These are phyloP conservation scores for Thelonectria olida DNA, from an alignment of 2,329 filamentous ascomycete species.

Conservation along the genomic window DNA sequence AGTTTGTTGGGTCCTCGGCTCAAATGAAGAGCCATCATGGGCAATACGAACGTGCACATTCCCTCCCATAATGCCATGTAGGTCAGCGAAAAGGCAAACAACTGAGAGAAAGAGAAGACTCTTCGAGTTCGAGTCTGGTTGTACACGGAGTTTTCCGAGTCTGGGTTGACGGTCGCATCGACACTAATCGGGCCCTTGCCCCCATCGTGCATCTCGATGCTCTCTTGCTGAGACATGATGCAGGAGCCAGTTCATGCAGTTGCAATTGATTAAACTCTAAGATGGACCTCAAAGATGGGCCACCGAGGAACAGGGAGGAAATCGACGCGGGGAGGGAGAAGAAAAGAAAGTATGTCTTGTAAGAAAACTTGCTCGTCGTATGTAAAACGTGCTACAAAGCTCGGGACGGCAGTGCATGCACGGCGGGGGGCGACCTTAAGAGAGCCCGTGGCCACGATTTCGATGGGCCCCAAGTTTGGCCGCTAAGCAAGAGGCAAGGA, in stretches of 20 bases:
- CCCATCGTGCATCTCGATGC: conserved; percentile 29
- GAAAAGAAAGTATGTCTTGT: neutral
- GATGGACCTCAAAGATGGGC: neutral
- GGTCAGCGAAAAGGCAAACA: conserved; percentile 38
- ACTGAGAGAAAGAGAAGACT: conserved; percentile 36
- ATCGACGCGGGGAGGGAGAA: too few species aligned
- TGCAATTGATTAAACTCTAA: neutral
- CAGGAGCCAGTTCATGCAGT: conserved; percentile 7
- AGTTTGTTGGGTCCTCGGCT: neutral
- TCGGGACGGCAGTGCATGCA: neutral
- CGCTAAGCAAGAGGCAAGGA: neutral
- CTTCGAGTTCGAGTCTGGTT: conserved; percentile 35
- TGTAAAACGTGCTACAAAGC: neutral
- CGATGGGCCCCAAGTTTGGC: neutral
- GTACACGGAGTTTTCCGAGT: conserved; percentile 23
- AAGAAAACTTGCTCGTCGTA: neutral
- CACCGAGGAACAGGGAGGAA: neutral
- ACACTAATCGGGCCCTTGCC: conserved; percentile 27
- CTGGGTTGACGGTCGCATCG: conserved; percentile 21
- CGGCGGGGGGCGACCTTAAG: conserved; percentile 1
- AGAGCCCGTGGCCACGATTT: neutral
- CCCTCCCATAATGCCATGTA: conserved; percentile 39
- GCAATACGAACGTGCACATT: conserved; percentile 35
- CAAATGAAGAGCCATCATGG: neutral
- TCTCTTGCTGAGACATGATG: conserved; percentile 27